phyloP scores from a whole-genome alignment of 1,284 basidiomycete genomes.

The Cerrena zonata region DNA sequence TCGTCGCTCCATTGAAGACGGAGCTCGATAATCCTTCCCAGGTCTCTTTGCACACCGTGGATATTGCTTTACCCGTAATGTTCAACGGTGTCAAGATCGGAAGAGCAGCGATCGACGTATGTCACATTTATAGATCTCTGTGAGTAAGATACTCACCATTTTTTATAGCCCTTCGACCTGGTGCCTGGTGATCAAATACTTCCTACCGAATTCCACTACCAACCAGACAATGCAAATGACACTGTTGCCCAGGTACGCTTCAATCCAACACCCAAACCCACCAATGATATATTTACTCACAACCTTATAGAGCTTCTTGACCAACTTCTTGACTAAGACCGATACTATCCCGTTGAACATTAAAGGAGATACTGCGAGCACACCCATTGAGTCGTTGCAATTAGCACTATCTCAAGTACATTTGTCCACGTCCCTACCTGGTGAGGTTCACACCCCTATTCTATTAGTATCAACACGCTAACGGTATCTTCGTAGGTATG shows the following conservation, averaged over 20 bases:
- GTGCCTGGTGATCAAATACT: slow-evolving; percentile 54
- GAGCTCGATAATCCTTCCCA: slow-evolving; percentile 64
- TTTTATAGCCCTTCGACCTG: slow-evolving; percentile 47
- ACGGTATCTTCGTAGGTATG: slow-evolving; percentile 20
- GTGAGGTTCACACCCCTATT: too few relatives aligned
- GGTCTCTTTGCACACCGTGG: slow-evolving; percentile 56
- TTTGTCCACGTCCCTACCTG: slow-evolving; percentile 45
- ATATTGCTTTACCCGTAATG: slow-evolving; percentile 54
- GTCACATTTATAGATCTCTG: slow-evolving; percentile 20
- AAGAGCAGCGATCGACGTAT: slow-evolving; percentile 51
- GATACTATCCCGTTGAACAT: slow-evolving; percentile 47
- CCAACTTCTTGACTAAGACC: slow-evolving; percentile 48
- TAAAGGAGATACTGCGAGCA: slow-evolving; percentile 52
- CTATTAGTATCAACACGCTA: too few relatives aligned
- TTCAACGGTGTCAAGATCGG: slow-evolving; percentile 54
- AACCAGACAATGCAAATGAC: slow-evolving; percentile 59
- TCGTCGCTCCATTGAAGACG: slow-evolving; percentile 49
- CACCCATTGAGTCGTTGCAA: slow-evolving; percentile 59
- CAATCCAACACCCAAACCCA: background rate
- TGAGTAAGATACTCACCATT: background rate
- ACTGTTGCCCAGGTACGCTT: slow-evolving; percentile 48
- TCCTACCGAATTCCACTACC: slow-evolving; percentile 61
- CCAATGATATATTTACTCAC: background rate
- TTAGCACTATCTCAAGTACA: slow-evolving; percentile 53
- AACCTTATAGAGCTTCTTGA: slow-evolving; percentile 8